Base-by-base conservation (phyloP, 108 stramenopile genomes). In the Stephanodiscus minutulus region DNA sequence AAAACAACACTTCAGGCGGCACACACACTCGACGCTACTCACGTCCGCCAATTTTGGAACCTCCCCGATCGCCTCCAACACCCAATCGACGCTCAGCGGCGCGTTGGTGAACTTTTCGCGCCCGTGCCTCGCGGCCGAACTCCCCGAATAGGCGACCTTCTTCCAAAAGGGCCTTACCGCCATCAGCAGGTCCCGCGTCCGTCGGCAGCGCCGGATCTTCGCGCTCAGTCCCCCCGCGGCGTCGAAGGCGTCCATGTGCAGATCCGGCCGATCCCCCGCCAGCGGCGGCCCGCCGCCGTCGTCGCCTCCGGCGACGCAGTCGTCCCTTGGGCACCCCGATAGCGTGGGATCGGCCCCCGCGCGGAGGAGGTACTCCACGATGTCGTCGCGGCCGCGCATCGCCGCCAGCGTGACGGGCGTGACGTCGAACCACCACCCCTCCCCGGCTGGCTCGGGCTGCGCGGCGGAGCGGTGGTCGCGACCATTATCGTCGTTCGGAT, bases 321-420 rank as follows among this genome's bases (percentile, higher is more conserved):
- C 68, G 6, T 74, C 68, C 39, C 27, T 46, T n/a, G 73, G 68
- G 27, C 68, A 69, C 0, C 73, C 73, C 41, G 61, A 28, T 8
- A 74, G 37, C 6, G 73, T 74, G 0, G 73, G 73, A 70, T 74
- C 73, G 0, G 73, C 73, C 9, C 73, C 73, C 47, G 56, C 31
- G 18, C 33, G 24, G 17, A 74, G 73, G 5, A 74, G 31, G 39
- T 74, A 74, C 62, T 74, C 55, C 1, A 74, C 57, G 0, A 70
- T 43, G 24, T 61, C 35, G 47, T 58, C 56, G 35, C 61, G 68
- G 0, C 73, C 73, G n/a, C 54, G 54, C 41, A 46, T 61, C n/a
- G 73, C 73, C 21, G 68, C 73, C 18, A 49, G 28, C 11, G 68
- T 50, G 21, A 60, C n/a, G 24, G 73, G 68, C 37, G 73, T 74